Base-by-base conservation (phyloP, 2,329 filamentous ascomycete genomes). In the Pyrenophora graminea region DNA sequence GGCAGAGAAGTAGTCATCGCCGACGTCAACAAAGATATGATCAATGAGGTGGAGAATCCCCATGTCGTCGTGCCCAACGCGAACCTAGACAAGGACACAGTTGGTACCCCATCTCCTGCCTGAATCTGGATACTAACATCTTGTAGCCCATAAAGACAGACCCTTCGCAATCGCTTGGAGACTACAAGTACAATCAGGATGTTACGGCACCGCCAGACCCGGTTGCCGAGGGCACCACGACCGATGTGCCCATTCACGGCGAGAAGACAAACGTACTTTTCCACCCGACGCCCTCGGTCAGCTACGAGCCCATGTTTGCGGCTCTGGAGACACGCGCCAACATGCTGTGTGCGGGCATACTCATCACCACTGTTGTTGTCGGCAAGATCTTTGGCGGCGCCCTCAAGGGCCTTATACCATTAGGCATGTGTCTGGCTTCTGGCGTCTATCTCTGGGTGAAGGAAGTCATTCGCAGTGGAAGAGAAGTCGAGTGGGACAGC, bases 251-350 rank as follows among this genome's bases (percentile, higher is more conserved):
- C 3, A 96, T 97, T 51, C 89, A 92, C 68, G 93, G 92, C 65
- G 93, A 97, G 70, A 97, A 94, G 81, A 97, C 94, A 3, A 97
- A 96, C 56, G 87, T 97, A 15, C 82, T 97, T 25, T 97, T 97
- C 74, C 93, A 97, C 73, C 93, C 94, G 13, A 97, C 93, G 0
- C 93, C 93, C 0, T 89, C 88, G 0, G 83, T 96, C 60, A 91
- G 87, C 76, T 96, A 91, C 68, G 90, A 96, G 72, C 91, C 92
- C 4, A 96, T 91, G 82, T 97, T 89, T 70, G 83, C 80, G 17
- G 74, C 83, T 10, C 74, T 97, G 51, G 91, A 97, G 74, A 83
- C 84, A 59, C 84, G 87, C 8, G 89, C 88, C n/a, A 85, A 84
- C 39, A 77, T 84, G 0, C 75, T 97, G 4, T 89, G 88, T 59